Base-by-base conservation (phyloP, 257 asterid genomes). In the Galeopsis tetrahit region DNA sequence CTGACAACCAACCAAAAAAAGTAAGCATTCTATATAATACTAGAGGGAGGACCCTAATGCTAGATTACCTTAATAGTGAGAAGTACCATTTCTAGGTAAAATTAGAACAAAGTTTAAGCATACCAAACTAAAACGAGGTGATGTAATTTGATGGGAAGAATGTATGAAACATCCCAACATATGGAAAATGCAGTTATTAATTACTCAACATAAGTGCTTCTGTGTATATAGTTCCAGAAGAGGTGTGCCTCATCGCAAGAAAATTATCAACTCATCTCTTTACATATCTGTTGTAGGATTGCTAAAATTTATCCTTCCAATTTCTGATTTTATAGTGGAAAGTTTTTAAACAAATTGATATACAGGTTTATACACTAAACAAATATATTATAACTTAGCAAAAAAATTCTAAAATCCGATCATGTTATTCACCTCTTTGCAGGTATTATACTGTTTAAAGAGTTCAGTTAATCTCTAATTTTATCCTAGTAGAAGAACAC, bases 1-100 rank as follows among this genome's bases (percentile, higher is more conserved):
- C 39, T 60, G 48, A 55, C 64, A 7, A 51, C 62, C 32, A 62
- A 67, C 7, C 64, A 10, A 68, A 32, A 40, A 61, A 62, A 13
- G 68, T 28, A 40, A 61, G n/a, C 55, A 33, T n/a, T 60, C 10
- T 46, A 10, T 34, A 68, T 17, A 43, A 57, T 44, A 21, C 28
- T 21, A 21, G 28, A 21, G 28, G 28, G 28, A 21, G 28, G 28
- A 21, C 28, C 28, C 28, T 21, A 32, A 43, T 31, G 15, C 48
- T 51, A 14, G 63, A 4, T 51, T 68, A 33, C 11, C 6, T 49
- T 5, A 6, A 28, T 51, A n/a, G 35, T 15, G 15, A 15, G 56
- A 55, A 44, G 55, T 40, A 49, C 39, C 57, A 59, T 32, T 49
- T 75, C 74, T 48, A 48, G 39, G 63, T 35, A 75, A 49, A 68